Evolutionary conservation across 169 alveolate genomes (phyloP), one percentile per base, ranked within the genome.

Genomic region (Besnoitia besnoiti): DNA sequence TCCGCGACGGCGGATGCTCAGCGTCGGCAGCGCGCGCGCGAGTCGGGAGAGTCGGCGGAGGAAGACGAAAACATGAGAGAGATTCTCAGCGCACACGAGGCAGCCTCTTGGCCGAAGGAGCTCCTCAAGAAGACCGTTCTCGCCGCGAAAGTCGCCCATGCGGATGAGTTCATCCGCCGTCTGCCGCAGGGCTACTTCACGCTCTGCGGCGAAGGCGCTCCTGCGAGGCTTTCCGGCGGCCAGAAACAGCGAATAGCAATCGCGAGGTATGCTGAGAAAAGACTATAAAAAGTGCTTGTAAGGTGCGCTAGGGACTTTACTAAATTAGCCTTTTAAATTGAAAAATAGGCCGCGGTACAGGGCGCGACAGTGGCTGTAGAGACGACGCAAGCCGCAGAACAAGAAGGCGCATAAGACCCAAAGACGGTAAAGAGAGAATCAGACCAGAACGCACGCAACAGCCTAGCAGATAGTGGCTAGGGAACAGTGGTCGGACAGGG

Each of bases 241-340:
- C 98, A 97, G 92, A 96, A 95, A 89, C 98, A 97, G 85, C 92
- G 97, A 90, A 93, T 97, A 21, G 96, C 98, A 35, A 94, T 97
- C 82, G 98, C 98, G 21, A 92, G 98, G 93, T 98, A 37, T 21
- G 21, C 47, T 16, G 30, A 21, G 30, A 76, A 76, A 40, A 12
- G 21, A 76, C 30, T 21, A 24, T 12, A 21, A 76, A 76, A 76
- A 24, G 47, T 76, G 47, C 55, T 37, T 30, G 73, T 35, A 33
- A 33, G 24, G 35, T 30, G 35, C 61, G 39, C 61, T 79, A 79
- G 35, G 39, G 39, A n/a, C 73, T 44, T 30, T n/a, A n/a, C n/a
- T n/a, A n/a, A n/a, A n/a, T n/a, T n/a, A n/a, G n/a, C n/a, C n/a
- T n/a, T n/a, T n/a, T n/a, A n/a, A n/a, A n/a, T n/a, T n/a, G n/a